Conservation (phyloP, 2,329 filamentous ascomycete genomes). For the Xylariaceae sp. region DNA sequence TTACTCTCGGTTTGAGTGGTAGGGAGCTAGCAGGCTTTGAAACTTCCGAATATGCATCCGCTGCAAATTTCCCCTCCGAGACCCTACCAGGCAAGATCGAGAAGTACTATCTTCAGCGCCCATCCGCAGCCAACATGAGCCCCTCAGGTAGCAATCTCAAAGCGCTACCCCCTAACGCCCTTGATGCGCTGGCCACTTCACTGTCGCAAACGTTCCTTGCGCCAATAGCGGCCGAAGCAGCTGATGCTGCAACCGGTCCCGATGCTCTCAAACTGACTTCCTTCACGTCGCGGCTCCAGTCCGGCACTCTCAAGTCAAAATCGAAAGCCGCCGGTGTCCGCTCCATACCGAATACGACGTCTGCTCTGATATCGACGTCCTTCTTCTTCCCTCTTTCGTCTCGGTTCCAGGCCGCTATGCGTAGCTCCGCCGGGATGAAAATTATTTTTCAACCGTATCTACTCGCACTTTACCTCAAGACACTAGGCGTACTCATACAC, state of each 20-base stretch:
- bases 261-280: slow-evolving; percentile 82
- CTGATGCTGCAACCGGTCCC: slow-evolving; percentile 73
- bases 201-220: slow-evolving; percentile 70
- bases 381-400: slow-evolving; percentile 87
- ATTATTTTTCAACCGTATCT: slow-evolving; percentile 70
- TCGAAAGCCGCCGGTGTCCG: slow-evolving; percentile 37
- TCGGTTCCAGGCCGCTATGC: slow-evolving; percentile 65
- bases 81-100: slow-evolving; percentile 69
- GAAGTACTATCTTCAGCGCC: slow-evolving; percentile 54
- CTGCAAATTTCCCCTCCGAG: slow-evolving; percentile 71
- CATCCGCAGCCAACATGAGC: slow-evolving; percentile 19
- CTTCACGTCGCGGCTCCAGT: slow-evolving; percentile 69
- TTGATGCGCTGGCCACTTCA: slow-evolving; percentile 62
- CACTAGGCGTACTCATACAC: slow-evolving; percentile 74
- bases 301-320: slow-evolving; percentile 24
- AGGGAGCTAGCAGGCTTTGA: slow-evolving; percentile 80
- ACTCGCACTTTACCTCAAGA: slow-evolving; percentile 77
- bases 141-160: slow-evolving; percentile 40
- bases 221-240: slow-evolving; percentile 75
- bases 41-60: slow-evolving; percentile 45
- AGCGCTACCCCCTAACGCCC: slow-evolving; percentile 50
- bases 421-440: slow-evolving; percentile 34
- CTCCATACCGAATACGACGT: slow-evolving; percentile 69
- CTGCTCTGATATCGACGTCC: slow-evolving; percentile 64
- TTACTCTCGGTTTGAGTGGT: slow-evolving; percentile 73